Conservation (phyloP, 139 green algal species). For the Picochlorum costavermella region DNA sequence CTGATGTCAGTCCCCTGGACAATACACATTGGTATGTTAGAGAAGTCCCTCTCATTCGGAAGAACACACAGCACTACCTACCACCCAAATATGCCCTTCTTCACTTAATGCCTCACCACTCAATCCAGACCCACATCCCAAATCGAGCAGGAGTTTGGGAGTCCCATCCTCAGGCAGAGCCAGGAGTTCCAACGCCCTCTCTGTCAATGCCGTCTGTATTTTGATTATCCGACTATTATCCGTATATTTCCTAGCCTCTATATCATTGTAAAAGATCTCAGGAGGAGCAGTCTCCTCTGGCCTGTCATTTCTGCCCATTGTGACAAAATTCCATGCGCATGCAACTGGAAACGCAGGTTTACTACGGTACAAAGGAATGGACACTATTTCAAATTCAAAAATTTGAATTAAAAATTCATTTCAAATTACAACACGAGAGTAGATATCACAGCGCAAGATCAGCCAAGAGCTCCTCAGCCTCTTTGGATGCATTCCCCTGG, state of each 20-base stretch:
- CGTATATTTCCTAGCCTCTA: conserved; percentile 93
- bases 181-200: conserved; percentile 90
- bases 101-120: conserved; percentile 62
- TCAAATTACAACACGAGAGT: conserved; percentile 1
- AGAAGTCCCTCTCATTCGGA: background rate
- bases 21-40: background rate
- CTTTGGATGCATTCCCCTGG: no score
- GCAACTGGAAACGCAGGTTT: background rate
- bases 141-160: conserved; percentile 66
- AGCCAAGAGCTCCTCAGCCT: no score
- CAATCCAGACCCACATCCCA: conserved; percentile 92
- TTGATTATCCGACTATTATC: conserved; percentile 77
- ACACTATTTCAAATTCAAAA: background rate
- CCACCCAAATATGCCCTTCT: conserved; percentile 77
- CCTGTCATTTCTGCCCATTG: conserved; percentile 63
- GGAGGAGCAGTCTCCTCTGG: conserved; percentile 84
- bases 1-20: conserved; percentile 80
- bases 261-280: conserved; percentile 93
- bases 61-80: conserved; percentile 27
- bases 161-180: conserved; percentile 72
- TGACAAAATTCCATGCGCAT: background rate
- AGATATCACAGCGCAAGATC: no score
- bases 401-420: background rate
- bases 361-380: background rate
- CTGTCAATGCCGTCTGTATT: conserved; percentile 72